These are phyloP conservation scores for Alisma plantagoaquatica DNA, from an alignment of 106 monocot genomes.

Conservation along the genomic window DNA sequence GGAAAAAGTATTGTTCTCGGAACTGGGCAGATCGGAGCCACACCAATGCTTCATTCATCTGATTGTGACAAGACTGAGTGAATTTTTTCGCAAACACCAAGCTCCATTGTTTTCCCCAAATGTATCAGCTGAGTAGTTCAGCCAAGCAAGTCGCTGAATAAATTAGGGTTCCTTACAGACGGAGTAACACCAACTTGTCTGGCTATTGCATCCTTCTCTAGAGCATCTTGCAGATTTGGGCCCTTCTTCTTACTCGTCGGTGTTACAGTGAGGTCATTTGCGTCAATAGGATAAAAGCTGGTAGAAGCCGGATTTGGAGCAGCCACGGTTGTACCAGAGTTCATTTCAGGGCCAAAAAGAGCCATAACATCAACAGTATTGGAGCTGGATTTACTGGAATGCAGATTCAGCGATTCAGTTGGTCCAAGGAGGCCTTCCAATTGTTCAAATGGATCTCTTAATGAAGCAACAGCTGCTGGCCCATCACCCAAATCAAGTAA, in stretches of 20 bases:
- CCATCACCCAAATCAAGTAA: constrained; percentile 73
- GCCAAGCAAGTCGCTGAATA: constrained; percentile 83
- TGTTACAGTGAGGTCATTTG: constrained; percentile 17
- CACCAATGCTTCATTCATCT: too few species aligned
- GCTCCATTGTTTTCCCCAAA: too few species aligned
- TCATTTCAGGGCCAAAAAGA: constrained; percentile 21
- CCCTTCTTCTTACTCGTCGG: constrained; percentile 46
- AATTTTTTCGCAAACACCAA: too few species aligned
- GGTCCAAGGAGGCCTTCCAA: constrained; percentile 80
- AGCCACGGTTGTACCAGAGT: neutral
- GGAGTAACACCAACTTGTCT: constrained; percentile 87
- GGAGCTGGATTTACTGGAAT: too few species aligned
- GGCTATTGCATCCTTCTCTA: constrained; percentile 72
- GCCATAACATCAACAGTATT: constrained; percentile 47
- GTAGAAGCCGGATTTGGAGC: constrained; percentile 5
- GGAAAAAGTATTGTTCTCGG: too few species aligned
- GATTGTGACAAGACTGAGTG: too few species aligned
- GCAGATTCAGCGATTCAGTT: too few species aligned
- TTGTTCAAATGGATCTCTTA: constrained; percentile 68
- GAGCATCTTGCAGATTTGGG: constrained; percentile 50
- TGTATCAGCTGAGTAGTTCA: too few species aligned
- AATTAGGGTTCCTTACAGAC: constrained; percentile 68
- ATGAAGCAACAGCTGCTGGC: constrained; percentile 12
- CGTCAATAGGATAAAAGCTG: constrained; percentile 6
- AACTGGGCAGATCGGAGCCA: too few species aligned